Evolutionary conservation across 768 basidiomycete genomes (phyloP).

Genomic region (Leucosporidium scottii): DNA sequence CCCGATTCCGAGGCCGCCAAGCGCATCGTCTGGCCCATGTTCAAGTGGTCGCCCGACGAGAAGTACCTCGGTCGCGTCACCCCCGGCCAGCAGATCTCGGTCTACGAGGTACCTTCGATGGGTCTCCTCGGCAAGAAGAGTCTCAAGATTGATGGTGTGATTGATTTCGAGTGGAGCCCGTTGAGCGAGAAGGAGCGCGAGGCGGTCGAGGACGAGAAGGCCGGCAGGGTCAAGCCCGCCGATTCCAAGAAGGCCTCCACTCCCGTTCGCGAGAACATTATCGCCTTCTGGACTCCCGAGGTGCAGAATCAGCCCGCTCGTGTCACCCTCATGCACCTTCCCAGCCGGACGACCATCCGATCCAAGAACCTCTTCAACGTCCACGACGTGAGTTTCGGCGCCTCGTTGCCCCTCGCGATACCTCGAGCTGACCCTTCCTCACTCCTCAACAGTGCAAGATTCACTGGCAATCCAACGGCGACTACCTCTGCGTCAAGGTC

Average conservation of each 20-base stretch:
- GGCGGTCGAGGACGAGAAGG: conserved; percentile 27
- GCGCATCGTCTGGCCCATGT: conserved; percentile 70
- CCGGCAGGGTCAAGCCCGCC: conserved; percentile 40
- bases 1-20: conserved; percentile 50
- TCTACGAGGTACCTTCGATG: conserved; percentile 93
- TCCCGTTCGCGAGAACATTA: conserved; percentile 67
- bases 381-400: conserved; percentile 62
- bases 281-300: conserved; percentile 97
- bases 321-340: conserved; percentile 86
- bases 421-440: background rate
- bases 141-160: conserved; percentile 91
- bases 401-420: background rate
- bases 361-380: conserved; percentile 98
- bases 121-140: conserved; percentile 90
- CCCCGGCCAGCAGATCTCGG: conserved; percentile 85
- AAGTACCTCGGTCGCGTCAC: conserved; percentile 85
- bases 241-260: conserved; percentile 50
- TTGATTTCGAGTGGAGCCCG: conserved; percentile 98
- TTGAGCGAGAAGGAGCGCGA: conserved; percentile 71
- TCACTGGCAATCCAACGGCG: conserved; percentile 96
- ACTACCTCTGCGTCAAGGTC: conserved; percentile 97
- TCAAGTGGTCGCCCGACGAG: conserved; percentile 98
- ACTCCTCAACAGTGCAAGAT: conserved; percentile 77
- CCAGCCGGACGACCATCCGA: conserved; percentile 70
- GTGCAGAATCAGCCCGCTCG: conserved; percentile 92